These are phyloP conservation scores for Zarea fungicola DNA, from an alignment of 2,329 filamentous ascomycete species.

Conservation along the genomic window DNA sequence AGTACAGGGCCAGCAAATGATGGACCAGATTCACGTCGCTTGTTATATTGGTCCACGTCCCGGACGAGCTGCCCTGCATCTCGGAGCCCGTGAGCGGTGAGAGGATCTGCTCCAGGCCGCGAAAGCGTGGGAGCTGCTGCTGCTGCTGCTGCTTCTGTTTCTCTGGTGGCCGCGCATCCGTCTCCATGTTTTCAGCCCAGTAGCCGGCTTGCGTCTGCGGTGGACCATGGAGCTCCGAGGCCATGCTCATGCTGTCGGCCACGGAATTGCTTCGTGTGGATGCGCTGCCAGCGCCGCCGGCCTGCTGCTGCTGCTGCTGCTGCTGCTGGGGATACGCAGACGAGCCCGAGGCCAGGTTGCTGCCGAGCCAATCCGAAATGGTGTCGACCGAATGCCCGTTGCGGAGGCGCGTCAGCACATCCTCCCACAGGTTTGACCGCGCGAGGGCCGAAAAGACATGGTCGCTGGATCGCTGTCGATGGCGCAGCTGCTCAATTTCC, in stretches of 20 bases:
- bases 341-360: constrained; percentile 19
- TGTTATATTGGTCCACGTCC: constrained; percentile 58
- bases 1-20: constrained; percentile 62
- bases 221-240: constrained; percentile 32
- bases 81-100: constrained; percentile 40
- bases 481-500: constrained; percentile 54
- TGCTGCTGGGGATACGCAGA: constrained; percentile 22
- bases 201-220: constrained; percentile 43
- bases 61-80: constrained; percentile 33
- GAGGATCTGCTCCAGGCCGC: constrained; percentile 43
- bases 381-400: constrained; percentile 48
- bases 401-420: constrained; percentile 49
- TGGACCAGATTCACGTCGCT: constrained; percentile 53
- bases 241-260: constrained; percentile 43
- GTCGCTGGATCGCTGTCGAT: constrained; percentile 50
- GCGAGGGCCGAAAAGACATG: constrained; percentile 50
- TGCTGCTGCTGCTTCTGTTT: constrained; percentile 28
- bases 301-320: constrained; percentile 8
- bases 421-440: constrained; percentile 46
- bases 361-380: constrained; percentile 51
- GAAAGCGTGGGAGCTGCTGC: constrained; percentile 28
- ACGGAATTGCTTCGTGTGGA: constrained; percentile 44
- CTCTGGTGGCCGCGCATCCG: constrained; percentile 27
- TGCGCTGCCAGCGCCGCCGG: constrained; percentile 15
- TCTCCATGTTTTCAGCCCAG: constrained; percentile 43